Percentiles rank a stretch among this genome's conserved stretches.
phyloP scores from a whole-genome alignment of 2,329 filamentous ascomycete genomes.

The Nemania bipapillata region DNA sequence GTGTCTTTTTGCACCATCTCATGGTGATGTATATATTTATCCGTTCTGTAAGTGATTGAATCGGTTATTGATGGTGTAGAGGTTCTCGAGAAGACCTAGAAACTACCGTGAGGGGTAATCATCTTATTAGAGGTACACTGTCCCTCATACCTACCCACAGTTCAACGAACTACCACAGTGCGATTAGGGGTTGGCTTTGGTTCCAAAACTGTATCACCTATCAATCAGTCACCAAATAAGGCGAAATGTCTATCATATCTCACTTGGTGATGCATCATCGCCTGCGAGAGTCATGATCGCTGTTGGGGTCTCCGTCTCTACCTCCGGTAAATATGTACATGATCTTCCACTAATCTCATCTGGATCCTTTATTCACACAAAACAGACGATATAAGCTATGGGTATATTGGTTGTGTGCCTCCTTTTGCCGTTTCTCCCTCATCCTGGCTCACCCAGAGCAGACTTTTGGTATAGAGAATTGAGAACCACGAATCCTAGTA shows the following conservation, averaged over 20 bases:
- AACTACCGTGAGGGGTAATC: no score
- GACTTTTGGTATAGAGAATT: slow-evolving; percentile 11
- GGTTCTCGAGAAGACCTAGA: no score
- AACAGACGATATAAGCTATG: not conserved
- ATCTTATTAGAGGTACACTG: no score
- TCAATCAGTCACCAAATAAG: not conserved
- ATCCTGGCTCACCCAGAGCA: slow-evolving; percentile 4
- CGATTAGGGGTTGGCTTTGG: not conserved
- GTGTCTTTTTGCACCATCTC: no score
- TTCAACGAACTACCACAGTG: not conserved
- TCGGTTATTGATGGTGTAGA: no score
- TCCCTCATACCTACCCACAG: not conserved
- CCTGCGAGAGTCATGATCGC: not conserved
- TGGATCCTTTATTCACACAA: not conserved
- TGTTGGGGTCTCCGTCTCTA: not conserved
- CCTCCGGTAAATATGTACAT: slow-evolving; percentile 11
- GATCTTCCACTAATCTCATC: slow-evolving; percentile 4
- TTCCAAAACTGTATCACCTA: not conserved
- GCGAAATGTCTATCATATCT: not conserved
- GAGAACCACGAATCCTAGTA: not conserved
- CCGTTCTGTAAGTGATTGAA: no score
- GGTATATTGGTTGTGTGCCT: not conserved
- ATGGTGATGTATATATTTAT: no score
- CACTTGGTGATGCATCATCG: not conserved
- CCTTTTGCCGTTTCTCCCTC: slow-evolving; percentile 1